phyloP scores from a whole-genome alignment of 1,284 basidiomycete species.

The Irpex sp. region DNA sequence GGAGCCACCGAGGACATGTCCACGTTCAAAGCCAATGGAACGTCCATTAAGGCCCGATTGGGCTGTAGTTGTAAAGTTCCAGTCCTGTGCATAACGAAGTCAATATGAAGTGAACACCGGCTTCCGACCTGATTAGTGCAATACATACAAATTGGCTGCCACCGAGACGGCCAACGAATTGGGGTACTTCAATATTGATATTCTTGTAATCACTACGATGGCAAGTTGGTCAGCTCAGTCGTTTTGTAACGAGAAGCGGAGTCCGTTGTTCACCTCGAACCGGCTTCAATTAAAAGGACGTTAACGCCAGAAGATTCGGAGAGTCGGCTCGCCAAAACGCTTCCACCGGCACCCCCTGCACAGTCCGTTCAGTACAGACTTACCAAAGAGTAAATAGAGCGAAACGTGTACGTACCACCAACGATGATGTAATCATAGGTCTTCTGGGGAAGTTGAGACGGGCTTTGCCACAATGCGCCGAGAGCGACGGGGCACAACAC shows the following conservation, averaged over 20 bases:
- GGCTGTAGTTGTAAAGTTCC: conserved; percentile 10
- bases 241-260: no score
- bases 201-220: conserved; percentile 2
- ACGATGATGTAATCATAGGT: background rate
- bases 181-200: conserved; percentile 4
- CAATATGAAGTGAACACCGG: no score
- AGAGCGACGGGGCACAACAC: background rate
- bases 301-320: conserved; percentile 15
- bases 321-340: conserved; percentile 31
- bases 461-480: background rate
- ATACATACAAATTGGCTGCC: background rate
- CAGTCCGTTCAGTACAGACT: background rate
- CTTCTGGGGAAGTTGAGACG: background rate
- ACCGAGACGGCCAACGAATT: background rate
- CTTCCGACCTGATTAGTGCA: background rate
- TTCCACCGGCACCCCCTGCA: conserved; percentile 6
- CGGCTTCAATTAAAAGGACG: conserved; percentile 34
- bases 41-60: conserved; percentile 7
- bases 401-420: background rate
- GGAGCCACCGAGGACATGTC: conserved; percentile 9
- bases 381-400: background rate
- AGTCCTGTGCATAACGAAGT: background rate
- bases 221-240: background rate
- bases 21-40: conserved; percentile 3
- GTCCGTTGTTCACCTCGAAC: conserved; percentile 11